Percentiles rank a stretch among this genome's conserved stretches.
These are phyloP conservation scores for Xanthoceras sorbifolium DNA, from an alignment of 345 rosid species.

Conservation along the genomic window DNA sequence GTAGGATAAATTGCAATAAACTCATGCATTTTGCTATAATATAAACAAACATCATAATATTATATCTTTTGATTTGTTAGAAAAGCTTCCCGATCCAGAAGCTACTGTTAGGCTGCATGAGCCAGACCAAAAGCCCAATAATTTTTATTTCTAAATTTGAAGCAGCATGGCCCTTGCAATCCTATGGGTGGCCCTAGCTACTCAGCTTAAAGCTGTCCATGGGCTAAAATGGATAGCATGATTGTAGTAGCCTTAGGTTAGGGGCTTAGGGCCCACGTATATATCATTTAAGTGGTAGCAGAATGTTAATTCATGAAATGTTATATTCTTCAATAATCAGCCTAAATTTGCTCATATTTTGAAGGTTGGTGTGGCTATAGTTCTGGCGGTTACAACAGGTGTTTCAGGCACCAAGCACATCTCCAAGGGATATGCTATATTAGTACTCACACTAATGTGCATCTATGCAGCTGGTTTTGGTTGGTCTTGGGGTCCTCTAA, in stretches of 20 bases:
- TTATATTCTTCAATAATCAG: neutral
- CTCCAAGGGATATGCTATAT: conserved; percentile 37
- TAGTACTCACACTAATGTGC: conserved; percentile 54
- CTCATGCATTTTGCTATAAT: too few species aligned
- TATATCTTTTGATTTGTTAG: too few species aligned
- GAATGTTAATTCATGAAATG: neutral
- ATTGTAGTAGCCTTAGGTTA: too few species aligned
- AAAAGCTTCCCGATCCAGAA: too few species aligned
- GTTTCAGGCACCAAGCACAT: conserved; percentile 47
- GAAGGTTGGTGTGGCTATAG: conserved; percentile 36
- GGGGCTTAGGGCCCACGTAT: neutral
- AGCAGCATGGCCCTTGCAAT: too few species aligned
- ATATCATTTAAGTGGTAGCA: neutral
- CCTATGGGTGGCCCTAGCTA: too few species aligned
- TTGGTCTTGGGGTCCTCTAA: conserved; percentile 76
- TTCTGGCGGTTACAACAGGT: conserved; percentile 44
- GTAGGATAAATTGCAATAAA: too few species aligned
- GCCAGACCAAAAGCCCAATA: too few species aligned
- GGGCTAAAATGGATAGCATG: neutral
- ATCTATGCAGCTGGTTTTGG: conserved; percentile 67
- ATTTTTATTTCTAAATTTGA: too few species aligned
- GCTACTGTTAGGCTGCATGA: too few species aligned
- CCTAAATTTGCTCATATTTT: neutral
- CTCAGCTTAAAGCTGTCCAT: too few species aligned
- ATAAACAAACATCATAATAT: too few species aligned